Evolutionary conservation across 2,329 filamentous ascomycete genomes (phyloP).

Genomic region (Dactylellina sp.): DNA sequence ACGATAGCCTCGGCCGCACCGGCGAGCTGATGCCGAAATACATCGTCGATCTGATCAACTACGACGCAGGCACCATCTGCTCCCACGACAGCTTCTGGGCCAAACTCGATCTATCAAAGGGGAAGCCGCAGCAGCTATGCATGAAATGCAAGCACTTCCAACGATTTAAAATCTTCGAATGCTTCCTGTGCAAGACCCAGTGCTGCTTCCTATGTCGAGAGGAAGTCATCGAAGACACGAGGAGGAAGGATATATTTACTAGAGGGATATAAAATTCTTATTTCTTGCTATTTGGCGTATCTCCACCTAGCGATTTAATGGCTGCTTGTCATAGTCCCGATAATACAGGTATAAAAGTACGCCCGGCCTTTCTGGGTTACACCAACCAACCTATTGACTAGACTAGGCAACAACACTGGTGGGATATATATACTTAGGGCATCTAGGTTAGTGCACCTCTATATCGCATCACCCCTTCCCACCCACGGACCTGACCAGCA

Average conservation of each 20-base stretch:
- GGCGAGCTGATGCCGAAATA: slow-evolving; percentile 30
- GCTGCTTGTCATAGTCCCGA: too few species aligned
- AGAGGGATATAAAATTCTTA: too few species aligned
- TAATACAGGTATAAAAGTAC: too few species aligned
- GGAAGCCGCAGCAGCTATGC: neutral
- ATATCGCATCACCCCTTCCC: too few species aligned
- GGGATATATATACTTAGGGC: too few species aligned
- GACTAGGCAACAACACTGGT: too few species aligned
- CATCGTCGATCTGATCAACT: slow-evolving; percentile 19
- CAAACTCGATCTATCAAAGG: neutral
- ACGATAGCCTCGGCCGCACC: slow-evolving; percentile 3
- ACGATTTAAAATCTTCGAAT: slow-evolving; percentile 1
- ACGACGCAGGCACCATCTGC: slow-evolving; percentile 16
- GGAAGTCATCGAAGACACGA: neutral
- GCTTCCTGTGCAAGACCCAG: slow-evolving; percentile 20
- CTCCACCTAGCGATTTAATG: too few species aligned
- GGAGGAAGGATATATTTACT: neutral
- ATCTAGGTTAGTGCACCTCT: too few species aligned
- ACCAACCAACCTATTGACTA: too few species aligned
- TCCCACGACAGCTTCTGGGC: slow-evolving; percentile 2
- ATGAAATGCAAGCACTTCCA: slow-evolving; percentile 25
- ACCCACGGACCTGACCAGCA: too few species aligned
- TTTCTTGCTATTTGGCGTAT: too few species aligned
- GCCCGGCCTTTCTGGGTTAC: too few species aligned
- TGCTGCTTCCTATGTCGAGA: slow-evolving; percentile 10